phyloP scores from a whole-genome alignment of 2,329 filamentous ascomycete species.

The Thelonectria rubi region DNA sequence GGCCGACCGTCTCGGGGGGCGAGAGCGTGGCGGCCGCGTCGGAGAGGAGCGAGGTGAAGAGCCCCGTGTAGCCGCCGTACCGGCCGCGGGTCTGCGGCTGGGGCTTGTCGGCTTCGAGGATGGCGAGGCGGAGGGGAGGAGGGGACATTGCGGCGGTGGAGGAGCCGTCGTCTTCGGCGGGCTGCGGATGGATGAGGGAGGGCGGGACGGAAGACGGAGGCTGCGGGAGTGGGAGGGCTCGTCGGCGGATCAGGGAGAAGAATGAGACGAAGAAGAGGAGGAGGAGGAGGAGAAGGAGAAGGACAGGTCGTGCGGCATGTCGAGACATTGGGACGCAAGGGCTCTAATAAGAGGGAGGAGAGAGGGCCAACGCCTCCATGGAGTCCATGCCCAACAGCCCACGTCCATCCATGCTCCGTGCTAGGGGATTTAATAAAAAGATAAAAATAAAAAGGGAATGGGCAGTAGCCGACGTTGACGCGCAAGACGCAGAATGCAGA shows the following conservation, averaged over 20 bases:
- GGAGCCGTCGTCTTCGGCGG: neutral
- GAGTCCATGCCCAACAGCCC: neutral
- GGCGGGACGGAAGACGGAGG: neutral
- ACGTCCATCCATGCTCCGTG: neutral
- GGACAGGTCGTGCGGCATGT: slow-evolving; percentile 1
- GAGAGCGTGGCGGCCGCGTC: slow-evolving; percentile 60
- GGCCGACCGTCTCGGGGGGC: slow-evolving; percentile 51
- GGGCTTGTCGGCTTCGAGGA: slow-evolving; percentile 89
- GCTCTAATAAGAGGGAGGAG: neutral
- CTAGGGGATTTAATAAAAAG: neutral
- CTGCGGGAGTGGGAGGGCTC: neutral
- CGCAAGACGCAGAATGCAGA: too few species aligned
- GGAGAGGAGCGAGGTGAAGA: slow-evolving; percentile 70
- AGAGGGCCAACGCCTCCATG: neutral
- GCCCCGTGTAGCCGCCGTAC: slow-evolving; percentile 77
- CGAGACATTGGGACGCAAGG: slow-evolving; percentile 13
- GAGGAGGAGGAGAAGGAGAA: slow-evolving; percentile 4
- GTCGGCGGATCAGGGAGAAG: slow-evolving; percentile 8
- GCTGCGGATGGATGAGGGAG: neutral
- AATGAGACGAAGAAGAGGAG: slow-evolving; percentile 14
- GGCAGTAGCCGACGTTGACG: too few species aligned
- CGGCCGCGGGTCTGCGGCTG: slow-evolving; percentile 68
- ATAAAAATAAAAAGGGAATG: too few species aligned
- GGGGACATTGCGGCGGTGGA: slow-evolving; percentile 28
- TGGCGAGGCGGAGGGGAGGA: slow-evolving; percentile 76